These are phyloP conservation scores for Cyanodermella asteris DNA, from an alignment of 2,329 filamentous ascomycete genomes.

Conservation along the genomic window DNA sequence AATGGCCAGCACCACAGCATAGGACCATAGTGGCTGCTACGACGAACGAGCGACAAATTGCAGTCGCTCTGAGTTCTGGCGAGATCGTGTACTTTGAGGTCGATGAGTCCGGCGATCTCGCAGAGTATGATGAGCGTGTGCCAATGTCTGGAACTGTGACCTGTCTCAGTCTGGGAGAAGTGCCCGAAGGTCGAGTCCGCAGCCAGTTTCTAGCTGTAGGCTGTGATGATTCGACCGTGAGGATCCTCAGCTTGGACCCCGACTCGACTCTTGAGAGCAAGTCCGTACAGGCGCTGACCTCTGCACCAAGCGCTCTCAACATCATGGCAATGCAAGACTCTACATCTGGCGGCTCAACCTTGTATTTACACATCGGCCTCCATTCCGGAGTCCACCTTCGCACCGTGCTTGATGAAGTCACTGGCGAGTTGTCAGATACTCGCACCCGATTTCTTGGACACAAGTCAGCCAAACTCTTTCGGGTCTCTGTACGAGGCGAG, in stretches of 20 bases:
- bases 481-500: slow-evolving; percentile 68
- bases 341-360: slow-evolving; percentile 63
- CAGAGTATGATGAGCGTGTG: slow-evolving; percentile 86
- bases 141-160: slow-evolving; percentile 93
- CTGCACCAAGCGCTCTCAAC: slow-evolving; percentile 65
- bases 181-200: slow-evolving; percentile 70
- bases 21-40: slow-evolving; percentile 86
- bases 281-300: slow-evolving; percentile 81
- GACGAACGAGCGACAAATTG: slow-evolving; percentile 82
- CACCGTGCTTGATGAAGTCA: slow-evolving; percentile 85
- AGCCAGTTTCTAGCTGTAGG: slow-evolving; percentile 91
- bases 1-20: slow-evolving; percentile 86
- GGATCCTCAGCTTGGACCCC: slow-evolving; percentile 73
- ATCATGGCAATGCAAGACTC: slow-evolving; percentile 96
- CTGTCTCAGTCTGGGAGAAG: slow-evolving; percentile 77
- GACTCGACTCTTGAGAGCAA: slow-evolving; percentile 83
- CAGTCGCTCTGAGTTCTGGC: slow-evolving; percentile 79
- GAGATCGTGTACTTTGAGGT: slow-evolving; percentile 98
- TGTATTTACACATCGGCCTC: slow-evolving; percentile 89
- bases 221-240: slow-evolving; percentile 88
- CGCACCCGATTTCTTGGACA: slow-evolving; percentile 85
- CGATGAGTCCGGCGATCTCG: slow-evolving; percentile 72
- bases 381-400: slow-evolving; percentile 90
- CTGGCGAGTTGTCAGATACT: slow-evolving; percentile 85
- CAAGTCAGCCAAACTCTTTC: slow-evolving; percentile 72